Conservation (phyloP, 1,139 yeast species). For the Geotrichum candidum region DNA sequence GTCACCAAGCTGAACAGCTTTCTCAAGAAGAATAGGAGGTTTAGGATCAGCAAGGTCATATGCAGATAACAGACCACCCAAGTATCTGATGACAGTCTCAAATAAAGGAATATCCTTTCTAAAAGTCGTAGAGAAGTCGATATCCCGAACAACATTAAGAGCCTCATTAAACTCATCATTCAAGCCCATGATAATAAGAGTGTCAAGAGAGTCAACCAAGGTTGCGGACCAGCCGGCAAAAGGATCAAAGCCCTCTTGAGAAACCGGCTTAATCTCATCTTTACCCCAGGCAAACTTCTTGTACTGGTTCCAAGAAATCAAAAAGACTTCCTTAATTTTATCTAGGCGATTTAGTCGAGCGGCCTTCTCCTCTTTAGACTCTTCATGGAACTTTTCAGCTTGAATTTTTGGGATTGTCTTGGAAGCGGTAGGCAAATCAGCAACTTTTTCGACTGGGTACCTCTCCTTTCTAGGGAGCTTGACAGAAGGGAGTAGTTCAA, state of each 20-base stretch:
- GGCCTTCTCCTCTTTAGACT: conserved; percentile 1
- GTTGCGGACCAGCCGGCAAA: conserved; percentile 48
- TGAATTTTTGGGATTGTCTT: conserved; percentile 6
- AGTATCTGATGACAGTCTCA: conserved; percentile 62
- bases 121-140: conserved; percentile 46
- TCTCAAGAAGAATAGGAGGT: conserved; percentile 43
- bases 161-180: conserved; percentile 50
- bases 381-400: conserved; percentile 5
- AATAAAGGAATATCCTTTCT: conserved; percentile 52
- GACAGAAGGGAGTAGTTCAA: conserved; percentile 5
- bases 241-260: conserved; percentile 34
- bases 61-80: conserved; percentile 69
- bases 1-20: conserved; percentile 59
- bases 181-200: conserved; percentile 57
- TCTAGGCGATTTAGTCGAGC: conserved; percentile 35
- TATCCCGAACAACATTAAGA: conserved; percentile 43
- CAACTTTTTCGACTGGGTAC: conserved; percentile 21
- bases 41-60: conserved; percentile 58
- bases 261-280: conserved; percentile 48
- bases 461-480: conserved; percentile 25
- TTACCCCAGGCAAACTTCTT: conserved; percentile 60
- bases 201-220: conserved; percentile 63
- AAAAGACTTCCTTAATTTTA: conserved; percentile 47
- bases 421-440: conserved; percentile 14
- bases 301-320: conserved; percentile 54